Percentiles rank a stretch among this genome's conserved stretches.
Conservation (phyloP, 495 filamentous ascomycete genomes). For the Tricharina praecox region DNA sequence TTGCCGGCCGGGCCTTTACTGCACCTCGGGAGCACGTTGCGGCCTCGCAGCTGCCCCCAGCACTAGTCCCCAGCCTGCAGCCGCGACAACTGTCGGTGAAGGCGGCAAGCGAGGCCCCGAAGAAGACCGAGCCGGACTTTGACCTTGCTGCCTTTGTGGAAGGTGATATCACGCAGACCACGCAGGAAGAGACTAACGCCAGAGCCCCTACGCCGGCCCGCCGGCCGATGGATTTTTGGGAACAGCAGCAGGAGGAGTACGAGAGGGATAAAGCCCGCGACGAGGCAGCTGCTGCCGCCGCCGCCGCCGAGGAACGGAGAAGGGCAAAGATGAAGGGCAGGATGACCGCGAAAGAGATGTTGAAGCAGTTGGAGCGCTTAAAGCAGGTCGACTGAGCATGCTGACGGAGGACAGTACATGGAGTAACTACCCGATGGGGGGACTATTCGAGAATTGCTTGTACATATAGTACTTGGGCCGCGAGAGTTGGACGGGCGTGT, state of each 20-base stretch:
- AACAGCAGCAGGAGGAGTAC: too few species aligned
- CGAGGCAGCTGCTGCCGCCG: too few species aligned
- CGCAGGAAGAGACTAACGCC: slow-evolving; percentile 13
- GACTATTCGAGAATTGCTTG: too few species aligned
- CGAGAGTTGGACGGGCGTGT: too few species aligned
- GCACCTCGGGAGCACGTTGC: slow-evolving; percentile 18
- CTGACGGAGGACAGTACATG: too few species aligned
- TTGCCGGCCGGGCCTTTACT: slow-evolving; percentile 19
- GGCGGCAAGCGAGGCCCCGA: slow-evolving; percentile 7
- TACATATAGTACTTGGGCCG: too few species aligned
- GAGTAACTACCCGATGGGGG: too few species aligned
- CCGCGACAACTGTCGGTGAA: slow-evolving; percentile 6
- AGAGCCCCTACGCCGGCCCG: too few species aligned
- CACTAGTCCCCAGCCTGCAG: slow-evolving; percentile 9
- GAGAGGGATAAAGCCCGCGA: too few species aligned
- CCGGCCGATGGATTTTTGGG: too few species aligned
- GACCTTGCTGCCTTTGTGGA: slow-evolving; percentile 9
- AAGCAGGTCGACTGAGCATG: too few species aligned
- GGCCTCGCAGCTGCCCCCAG: slow-evolving; percentile 10
- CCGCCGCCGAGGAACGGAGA: slow-evolving; percentile 15
- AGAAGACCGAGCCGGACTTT: slow-evolving; percentile 7
- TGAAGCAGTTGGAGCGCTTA: slow-evolving; percentile 3
- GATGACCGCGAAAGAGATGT: background rate
- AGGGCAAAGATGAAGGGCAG: slow-evolving; percentile 5
- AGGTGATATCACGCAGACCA: slow-evolving; percentile 9